Conservation (phyloP, 331 rosid species). For the Erythrophleum ivorense region DNA sequence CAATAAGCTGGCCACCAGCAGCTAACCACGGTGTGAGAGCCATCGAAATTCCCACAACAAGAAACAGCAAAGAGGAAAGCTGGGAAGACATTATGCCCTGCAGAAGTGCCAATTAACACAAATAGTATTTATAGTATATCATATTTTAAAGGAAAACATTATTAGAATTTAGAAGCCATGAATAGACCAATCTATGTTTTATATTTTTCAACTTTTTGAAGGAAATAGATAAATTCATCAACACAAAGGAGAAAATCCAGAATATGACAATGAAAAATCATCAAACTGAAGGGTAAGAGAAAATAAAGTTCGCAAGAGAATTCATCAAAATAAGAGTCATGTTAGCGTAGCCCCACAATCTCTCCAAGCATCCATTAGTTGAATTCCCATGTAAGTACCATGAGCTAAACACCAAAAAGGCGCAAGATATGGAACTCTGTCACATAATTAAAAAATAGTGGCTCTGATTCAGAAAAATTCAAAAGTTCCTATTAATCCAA, state of each 20-base stretch:
- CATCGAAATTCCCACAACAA: conserved; percentile 98
- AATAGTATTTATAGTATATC: conserved; percentile 6
- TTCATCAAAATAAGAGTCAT: conserved; percentile 19
- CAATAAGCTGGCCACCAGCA: conserved; percentile 94
- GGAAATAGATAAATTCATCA: background rate
- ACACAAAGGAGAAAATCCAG: conserved; percentile 3
- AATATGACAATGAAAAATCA: background rate
- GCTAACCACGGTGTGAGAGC: conserved; percentile 98
- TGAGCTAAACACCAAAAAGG: conserved; percentile 27
- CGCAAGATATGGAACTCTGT: conserved; percentile 16
- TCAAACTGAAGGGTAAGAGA: conserved; percentile 18
- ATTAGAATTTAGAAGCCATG: background rate
- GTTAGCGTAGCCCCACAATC: conserved; percentile 20
- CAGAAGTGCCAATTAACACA: conserved; percentile 38
- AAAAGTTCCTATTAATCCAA: conserved; percentile 16
- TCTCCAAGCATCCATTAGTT: conserved; percentile 7
- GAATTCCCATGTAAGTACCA: conserved; percentile 3
- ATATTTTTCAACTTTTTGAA: conserved; percentile 15
- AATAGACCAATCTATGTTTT: background rate
- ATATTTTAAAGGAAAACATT: conserved; percentile 2
- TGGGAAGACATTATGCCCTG: conserved; percentile 98
- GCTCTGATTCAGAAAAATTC: conserved; percentile 15
- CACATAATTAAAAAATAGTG: background rate
- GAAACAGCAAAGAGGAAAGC: conserved; percentile 89
- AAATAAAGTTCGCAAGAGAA: background rate